Percentiles rank a stretch among this genome's conserved stretches.
These are phyloP conservation scores for Colletotrichum lini DNA, from an alignment of 2,329 filamentous ascomycete genomes.

Conservation along the genomic window DNA sequence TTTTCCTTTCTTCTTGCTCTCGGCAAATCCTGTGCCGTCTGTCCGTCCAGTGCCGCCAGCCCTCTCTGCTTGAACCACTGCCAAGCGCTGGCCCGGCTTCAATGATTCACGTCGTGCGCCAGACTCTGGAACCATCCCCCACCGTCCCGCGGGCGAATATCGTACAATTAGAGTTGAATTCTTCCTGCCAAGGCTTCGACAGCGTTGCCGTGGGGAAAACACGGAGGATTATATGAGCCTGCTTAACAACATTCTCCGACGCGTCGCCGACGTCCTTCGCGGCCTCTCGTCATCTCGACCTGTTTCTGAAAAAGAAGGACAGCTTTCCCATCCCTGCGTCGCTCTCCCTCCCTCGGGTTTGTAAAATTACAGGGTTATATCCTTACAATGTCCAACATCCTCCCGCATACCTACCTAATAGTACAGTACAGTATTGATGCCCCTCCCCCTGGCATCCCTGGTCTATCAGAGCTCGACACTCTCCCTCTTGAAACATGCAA, in stretches of 20 bases:
- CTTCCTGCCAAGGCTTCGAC: conserved; percentile 9
- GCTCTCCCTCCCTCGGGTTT: not conserved
- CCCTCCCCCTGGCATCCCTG: not conserved
- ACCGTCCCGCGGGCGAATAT: not conserved
- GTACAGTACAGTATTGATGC: conserved; percentile 10
- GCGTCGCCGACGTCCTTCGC: not conserved
- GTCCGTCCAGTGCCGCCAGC: too few species aligned
- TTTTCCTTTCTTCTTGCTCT: not conserved
- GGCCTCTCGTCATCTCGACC: not conserved
- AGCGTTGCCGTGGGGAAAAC: not conserved
- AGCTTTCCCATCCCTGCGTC: not conserved
- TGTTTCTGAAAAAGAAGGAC: not conserved
- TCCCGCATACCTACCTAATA: conserved; percentile 25
- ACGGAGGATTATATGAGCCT: not conserved
- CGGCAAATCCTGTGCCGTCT: not conserved
- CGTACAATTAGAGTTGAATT: conserved; percentile 14
- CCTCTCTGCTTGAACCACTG: conserved; percentile 10
- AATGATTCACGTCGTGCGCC: conserved; percentile 35
- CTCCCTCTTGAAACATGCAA: conserved; percentile 29
- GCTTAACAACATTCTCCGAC: not conserved
- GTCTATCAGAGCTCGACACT: not conserved
- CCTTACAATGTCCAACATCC: conserved; percentile 20
- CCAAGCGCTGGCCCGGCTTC: conserved; percentile 23
- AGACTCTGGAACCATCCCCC: not conserved
- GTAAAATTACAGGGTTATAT: conserved; percentile 36